Evolutionary conservation across 2,329 filamentous ascomycete species (phyloP).

Genomic region (Hortaea werneckii): DNA sequence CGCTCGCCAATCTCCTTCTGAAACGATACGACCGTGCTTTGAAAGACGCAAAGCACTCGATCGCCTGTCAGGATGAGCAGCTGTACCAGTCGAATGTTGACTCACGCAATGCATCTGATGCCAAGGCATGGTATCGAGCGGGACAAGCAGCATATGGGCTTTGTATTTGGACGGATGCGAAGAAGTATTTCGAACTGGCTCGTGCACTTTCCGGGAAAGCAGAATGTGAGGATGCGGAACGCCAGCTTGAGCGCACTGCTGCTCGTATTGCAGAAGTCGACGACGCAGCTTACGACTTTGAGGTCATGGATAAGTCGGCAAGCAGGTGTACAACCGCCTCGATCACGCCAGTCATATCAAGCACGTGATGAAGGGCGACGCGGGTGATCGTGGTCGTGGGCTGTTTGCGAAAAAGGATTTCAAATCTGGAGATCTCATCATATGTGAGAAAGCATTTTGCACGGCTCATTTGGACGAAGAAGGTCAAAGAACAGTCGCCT

Average conservation of each 20-base stretch:
- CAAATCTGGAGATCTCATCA: conserved; percentile 31
- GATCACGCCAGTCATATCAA: conserved; percentile 14
- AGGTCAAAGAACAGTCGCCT: conserved; percentile 1
- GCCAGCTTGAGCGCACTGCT: conserved; percentile 5
- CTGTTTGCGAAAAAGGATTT: conserved; percentile 33
- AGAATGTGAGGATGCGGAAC: conserved; percentile 5
- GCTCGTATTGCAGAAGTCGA: conserved; percentile 11
- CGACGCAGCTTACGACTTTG: conserved; percentile 15
- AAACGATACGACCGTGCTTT: conserved; percentile 10
- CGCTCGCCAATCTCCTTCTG: conserved; percentile 10
- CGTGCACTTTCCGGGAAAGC: conserved; percentile 4
- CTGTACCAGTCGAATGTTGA: too few species aligned
- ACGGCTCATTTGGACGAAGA: conserved; percentile 6
- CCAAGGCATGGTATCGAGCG: conserved; percentile 15
- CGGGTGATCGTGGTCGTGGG: conserved; percentile 29
- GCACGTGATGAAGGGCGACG: conserved; percentile 7
- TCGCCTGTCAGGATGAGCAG: neutral
- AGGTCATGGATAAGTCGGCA: conserved; percentile 5
- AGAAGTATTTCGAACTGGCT: conserved; percentile 3
- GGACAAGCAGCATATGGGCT: conserved; percentile 18
- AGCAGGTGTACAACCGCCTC: conserved; percentile 1
- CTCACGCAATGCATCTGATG: conserved; percentile 1
- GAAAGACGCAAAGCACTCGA: neutral
- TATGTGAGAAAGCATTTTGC: conserved; percentile 26
- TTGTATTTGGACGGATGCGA: conserved; percentile 7